These are phyloP conservation scores for Neurospora sp. DNA, from an alignment of 495 filamentous ascomycete species.

Conservation along the genomic window DNA sequence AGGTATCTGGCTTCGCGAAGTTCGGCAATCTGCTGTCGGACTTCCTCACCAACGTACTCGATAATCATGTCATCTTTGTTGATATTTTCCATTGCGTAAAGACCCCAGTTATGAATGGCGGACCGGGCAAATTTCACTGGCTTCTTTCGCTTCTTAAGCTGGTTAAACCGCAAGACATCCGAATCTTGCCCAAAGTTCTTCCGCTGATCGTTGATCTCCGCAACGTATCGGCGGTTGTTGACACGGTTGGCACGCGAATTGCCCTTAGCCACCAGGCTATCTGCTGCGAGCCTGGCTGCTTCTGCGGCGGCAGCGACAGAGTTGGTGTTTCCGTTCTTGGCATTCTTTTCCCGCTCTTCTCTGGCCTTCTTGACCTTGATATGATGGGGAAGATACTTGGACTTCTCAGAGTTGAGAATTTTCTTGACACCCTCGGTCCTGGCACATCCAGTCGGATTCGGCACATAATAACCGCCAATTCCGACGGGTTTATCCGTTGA, in stretches of 20 bases:
- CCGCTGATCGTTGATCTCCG: constrained; percentile 90
- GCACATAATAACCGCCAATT: constrained; percentile 86
- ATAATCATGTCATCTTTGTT: constrained; percentile 99
- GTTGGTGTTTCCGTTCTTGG: constrained; percentile 54
- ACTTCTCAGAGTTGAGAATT: constrained; percentile 93
- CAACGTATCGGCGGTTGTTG: constrained; percentile 87
- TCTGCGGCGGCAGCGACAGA: constrained; percentile 55
- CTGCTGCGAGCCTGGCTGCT: constrained; percentile 64
- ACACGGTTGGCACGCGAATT: constrained; percentile 82
- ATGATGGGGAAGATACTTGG: constrained; percentile 93
- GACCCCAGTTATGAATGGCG: constrained; percentile 97
- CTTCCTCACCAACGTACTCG: constrained; percentile 97
- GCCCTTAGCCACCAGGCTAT: constrained; percentile 65
- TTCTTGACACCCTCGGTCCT: constrained; percentile 88
- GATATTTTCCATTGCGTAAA: constrained; percentile 97
- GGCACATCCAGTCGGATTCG: constrained; percentile 73
- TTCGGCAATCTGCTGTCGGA: constrained; percentile 91
- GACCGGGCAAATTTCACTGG: constrained; percentile 95
- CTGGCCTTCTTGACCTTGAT: constrained; percentile 86
- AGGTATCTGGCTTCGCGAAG: constrained; percentile 85
- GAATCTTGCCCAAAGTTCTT: constrained; percentile 76
- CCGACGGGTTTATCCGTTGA: constrained; percentile 32
- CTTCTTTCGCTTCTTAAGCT: constrained; percentile 98
- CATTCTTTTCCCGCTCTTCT: constrained; percentile 75
- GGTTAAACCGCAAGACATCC: constrained; percentile 92